Base-by-base conservation (phyloP, 257 asterid species). In the Linderniella brevidens region DNA sequence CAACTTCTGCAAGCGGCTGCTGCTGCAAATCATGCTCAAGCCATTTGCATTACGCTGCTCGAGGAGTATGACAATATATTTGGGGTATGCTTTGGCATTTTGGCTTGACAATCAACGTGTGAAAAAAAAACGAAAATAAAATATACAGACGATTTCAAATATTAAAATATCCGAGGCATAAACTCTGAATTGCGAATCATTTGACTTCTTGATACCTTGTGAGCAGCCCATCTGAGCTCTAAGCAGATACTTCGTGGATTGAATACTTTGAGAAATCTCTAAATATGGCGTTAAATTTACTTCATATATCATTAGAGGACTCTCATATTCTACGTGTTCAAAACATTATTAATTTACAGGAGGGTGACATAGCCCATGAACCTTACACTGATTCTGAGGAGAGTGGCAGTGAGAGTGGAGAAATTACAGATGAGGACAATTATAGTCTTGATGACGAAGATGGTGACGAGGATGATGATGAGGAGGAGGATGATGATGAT, bases 11-110 rank as follows among this genome's bases (percentile, higher is more conserved):
- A 84, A 69, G 99, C 99, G 46, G 99, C 99, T 19, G 99, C 99
- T 54, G 99, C 99, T 37, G 99, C 99, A 50, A 90, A 90, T 70
- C 94, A 85, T 68, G 99, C 99, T 60, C 99, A 90, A 66, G 94
- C 96, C 63, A 90, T 90, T 58, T 80, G 71, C 56, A 90, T 90
- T 60, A 82, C 88, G 40, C 70, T 90, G 58, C 92, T 90, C 8
- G 99, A 90, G 77, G 99, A 90, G 64, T 86, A 81, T 46, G 68
- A 74, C 19, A 79, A 50, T 51, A 66, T 90, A 56, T 90, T 86
- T 68, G 96, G 93, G 93, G 99, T 90, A 85, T 54, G 78, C 59
- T 43, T 43, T 15, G 4, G 4, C 10, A 1, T 10, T 15, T 42
- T 13, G 13, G 4, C 15, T 44, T 25, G 6, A 25, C 32, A n/a